phyloP scores from a whole-genome alignment of 2,329 filamentous ascomycete genomes.

The Neofusicoccum laricinum region DNA sequence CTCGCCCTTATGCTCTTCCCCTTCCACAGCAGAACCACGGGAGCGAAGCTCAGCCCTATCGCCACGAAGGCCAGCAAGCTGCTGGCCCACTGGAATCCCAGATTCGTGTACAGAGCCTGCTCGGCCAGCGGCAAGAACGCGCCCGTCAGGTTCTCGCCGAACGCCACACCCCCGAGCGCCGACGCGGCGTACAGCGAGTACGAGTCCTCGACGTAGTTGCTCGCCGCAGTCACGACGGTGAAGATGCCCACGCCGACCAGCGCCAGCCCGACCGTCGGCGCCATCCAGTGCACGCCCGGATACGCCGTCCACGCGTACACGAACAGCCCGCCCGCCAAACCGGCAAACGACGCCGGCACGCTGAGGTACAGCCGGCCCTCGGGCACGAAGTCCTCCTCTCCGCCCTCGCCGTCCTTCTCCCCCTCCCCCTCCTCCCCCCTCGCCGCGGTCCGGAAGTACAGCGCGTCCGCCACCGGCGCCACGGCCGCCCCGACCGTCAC shows the following conservation, averaged over 20 bases:
- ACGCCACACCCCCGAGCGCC: constrained; percentile 48
- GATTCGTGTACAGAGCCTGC: constrained; percentile 45
- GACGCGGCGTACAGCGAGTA: constrained; percentile 51
- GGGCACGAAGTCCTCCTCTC: constrained; percentile 36
- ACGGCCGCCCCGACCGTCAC: constrained; percentile 42
- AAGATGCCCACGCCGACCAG: constrained; percentile 30
- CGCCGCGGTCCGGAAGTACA: constrained; percentile 41
- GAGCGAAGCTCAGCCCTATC: constrained; percentile 43
- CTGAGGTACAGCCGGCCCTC: constrained; percentile 44
- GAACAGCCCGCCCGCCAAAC: constrained; percentile 30
- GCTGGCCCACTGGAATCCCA: constrained; percentile 51
- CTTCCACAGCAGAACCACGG: constrained; percentile 43
- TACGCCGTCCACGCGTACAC: constrained; percentile 28
- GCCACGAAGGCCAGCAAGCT: constrained; percentile 46
- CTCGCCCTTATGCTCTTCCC: constrained; percentile 39
- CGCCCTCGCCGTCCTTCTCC: constrained; percentile 41
- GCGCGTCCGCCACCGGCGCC: constrained; percentile 33
- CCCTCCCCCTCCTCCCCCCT: constrained; percentile 46
- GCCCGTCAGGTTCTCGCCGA: constrained; percentile 50
- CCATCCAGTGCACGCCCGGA: constrained; percentile 25
- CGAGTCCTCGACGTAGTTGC: constrained; percentile 49
- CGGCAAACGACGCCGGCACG: constrained; percentile 42
- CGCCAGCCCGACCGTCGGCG: constrained; percentile 25
- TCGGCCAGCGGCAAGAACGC: constrained; percentile 49
- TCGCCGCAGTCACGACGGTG: constrained; percentile 45